These are phyloP conservation scores for Ogataea dorogensis DNA, from an alignment of 805 yeast species.

Conservation along the genomic window DNA sequence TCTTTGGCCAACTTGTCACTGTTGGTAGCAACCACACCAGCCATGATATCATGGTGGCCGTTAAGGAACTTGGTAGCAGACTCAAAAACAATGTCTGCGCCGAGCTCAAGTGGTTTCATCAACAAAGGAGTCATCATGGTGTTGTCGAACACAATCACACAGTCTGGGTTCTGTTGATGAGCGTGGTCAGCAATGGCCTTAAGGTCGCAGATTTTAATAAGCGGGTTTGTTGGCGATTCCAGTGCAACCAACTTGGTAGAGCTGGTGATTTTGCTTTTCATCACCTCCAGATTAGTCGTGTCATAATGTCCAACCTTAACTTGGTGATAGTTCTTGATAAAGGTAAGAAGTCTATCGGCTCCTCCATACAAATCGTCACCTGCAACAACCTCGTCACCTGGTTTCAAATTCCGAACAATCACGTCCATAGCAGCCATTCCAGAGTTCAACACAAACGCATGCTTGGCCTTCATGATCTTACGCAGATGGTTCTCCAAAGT, in stretches of 20 bases:
- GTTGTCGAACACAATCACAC: slow-evolving; percentile 83
- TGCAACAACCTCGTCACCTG: slow-evolving; percentile 90
- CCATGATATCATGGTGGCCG: slow-evolving; percentile 97
- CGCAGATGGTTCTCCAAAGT: slow-evolving; percentile 75
- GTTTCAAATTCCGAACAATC: slow-evolving; percentile 66
- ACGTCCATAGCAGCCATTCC: slow-evolving; percentile 95
- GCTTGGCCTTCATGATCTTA: slow-evolving; percentile 72
- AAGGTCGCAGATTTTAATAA: slow-evolving; percentile 83
- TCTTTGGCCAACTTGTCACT: slow-evolving; percentile 62
- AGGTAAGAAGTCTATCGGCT: slow-evolving; percentile 79
- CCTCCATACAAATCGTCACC: slow-evolving; percentile 97
- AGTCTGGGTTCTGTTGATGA: slow-evolving; percentile 63
- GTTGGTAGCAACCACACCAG: slow-evolving; percentile 81
- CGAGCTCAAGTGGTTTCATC: slow-evolving; percentile 81
- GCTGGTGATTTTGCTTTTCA: slow-evolving; percentile 52
- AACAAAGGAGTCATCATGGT: slow-evolving; percentile 95
- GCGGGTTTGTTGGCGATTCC: slow-evolving; percentile 93
- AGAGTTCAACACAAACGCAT: slow-evolving; percentile 77
- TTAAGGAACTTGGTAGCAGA: slow-evolving; percentile 90
- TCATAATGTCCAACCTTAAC: slow-evolving; percentile 74
- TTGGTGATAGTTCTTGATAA: slow-evolving; percentile 60
- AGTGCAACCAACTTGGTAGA: slow-evolving; percentile 76
- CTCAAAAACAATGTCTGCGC: slow-evolving; percentile 90
- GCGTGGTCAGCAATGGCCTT: slow-evolving; percentile 63
- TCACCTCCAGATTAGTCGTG: slow-evolving; percentile 67